Percentiles rank a stretch among this genome's conserved stretches.
Evolutionary conservation across 2,329 filamentous ascomycete species (phyloP).

Genomic region (Elsinoe batatas): DNA sequence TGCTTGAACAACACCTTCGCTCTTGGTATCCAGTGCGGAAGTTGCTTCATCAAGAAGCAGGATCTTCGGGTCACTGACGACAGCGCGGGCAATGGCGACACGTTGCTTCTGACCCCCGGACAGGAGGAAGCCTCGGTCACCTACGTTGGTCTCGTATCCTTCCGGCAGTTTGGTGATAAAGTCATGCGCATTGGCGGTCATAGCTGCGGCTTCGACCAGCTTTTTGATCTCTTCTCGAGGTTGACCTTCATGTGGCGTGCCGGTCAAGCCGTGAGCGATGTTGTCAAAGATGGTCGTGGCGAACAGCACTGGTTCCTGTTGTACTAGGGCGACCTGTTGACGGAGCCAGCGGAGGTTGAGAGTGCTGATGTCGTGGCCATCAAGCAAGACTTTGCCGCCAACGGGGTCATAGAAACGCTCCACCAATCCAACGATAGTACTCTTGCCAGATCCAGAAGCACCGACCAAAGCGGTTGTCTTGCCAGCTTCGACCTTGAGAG

Average conservation of each 20-base stretch:
- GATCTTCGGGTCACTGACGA: slow-evolving; percentile 86
- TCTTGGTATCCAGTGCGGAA: slow-evolving; percentile 85
- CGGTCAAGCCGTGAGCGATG: slow-evolving; percentile 82
- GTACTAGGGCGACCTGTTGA: slow-evolving; percentile 84
- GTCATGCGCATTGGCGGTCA: slow-evolving; percentile 87
- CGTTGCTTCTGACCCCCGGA: slow-evolving; percentile 96
- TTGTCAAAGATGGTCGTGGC: slow-evolving; percentile 82
- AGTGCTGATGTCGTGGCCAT: slow-evolving; percentile 69
- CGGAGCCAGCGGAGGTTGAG: slow-evolving; percentile 86
- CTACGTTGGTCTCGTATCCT: slow-evolving; percentile 89
- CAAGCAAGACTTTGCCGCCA: slow-evolving; percentile 64
- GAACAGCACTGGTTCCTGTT: slow-evolving; percentile 87
- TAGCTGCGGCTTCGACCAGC: slow-evolving; percentile 69
- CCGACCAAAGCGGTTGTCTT: slow-evolving; percentile 91
- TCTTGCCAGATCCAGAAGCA: slow-evolving; percentile 89
- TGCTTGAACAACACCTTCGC: slow-evolving; percentile 86
- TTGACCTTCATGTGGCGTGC: slow-evolving; percentile 63
- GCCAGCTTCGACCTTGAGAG: slow-evolving; percentile 69
- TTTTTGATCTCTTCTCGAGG: slow-evolving; percentile 57
- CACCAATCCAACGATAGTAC: slow-evolving; percentile 83
- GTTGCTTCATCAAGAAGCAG: slow-evolving; percentile 92
- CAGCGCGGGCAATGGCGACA: slow-evolving; percentile 83
- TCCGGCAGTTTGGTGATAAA: slow-evolving; percentile 77
- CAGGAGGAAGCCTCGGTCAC: slow-evolving; percentile 82
- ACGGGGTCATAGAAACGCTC: slow-evolving; percentile 93